Base-by-base conservation (phyloP, 495 filamentous ascomycete genomes). In the Hypoxylon perforatum region DNA sequence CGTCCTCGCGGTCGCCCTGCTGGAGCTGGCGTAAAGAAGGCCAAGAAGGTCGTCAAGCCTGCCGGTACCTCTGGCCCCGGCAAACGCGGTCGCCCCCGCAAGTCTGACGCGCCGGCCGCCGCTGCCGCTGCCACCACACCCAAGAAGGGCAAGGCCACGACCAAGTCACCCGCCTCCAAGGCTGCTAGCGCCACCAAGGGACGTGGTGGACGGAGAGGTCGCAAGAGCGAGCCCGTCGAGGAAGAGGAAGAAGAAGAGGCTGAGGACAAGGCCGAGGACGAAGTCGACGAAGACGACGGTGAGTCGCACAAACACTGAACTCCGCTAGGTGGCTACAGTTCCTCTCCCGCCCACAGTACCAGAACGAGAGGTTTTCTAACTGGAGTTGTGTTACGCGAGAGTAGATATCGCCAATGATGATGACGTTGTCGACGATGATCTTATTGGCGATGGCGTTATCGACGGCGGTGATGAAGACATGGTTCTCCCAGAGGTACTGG, bases 1-100 rank as follows among this genome's bases (percentile, higher is more conserved):
- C 76, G 77, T 9, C 79, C 79, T 14, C 77, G 81, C 35, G 81
- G 81, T 46, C 69, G 81, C 12, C 81, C 81, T 64, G 75, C 77
- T 51, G 81, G 80, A 56, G 71, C 19, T 28, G 73, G 73, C 21
- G 74, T 76, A 10, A 80, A 79, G 71, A 81, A 79, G 59, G 53
- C 71, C 0, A 41, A 28, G 25, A 28, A 28, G 25, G 25, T 56
- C 2, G 14, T 56, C 11, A 69, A 63, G 51, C 41, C 74, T 46
- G 39, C 64, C 4, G 48, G 42, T 15, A 57, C 61, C 35, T 69
- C 22, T 19, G 56, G 61, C 17, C 15, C 50, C 35, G 56, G 63
- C 14, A 62, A 70, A 12, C 77, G 78, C 4, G 78, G 78, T 22
- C 72, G 78, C 8, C 78, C 78, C 21, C 57, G 70, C 64, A 78